These are phyloP conservation scores for Pezicula neosporulosa DNA, from an alignment of 2,329 filamentous ascomycete genomes.

Conservation along the genomic window DNA sequence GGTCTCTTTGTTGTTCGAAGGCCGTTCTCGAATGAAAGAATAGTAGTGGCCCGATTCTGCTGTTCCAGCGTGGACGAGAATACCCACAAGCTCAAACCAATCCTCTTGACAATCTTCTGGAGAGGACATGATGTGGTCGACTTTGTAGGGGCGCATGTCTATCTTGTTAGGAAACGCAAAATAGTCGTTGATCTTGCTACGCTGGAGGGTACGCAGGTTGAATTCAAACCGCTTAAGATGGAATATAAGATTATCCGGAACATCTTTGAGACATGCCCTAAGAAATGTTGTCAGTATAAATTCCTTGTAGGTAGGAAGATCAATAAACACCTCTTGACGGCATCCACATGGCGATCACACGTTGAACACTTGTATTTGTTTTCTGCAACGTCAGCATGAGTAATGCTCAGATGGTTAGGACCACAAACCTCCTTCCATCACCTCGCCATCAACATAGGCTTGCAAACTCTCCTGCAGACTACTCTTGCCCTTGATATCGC, in stretches of 20 bases:
- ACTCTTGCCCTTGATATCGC: slow-evolving; percentile 90
- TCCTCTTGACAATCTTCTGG: slow-evolving; percentile 58
- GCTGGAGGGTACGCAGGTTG: slow-evolving; percentile 70
- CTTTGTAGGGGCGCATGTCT: slow-evolving; percentile 85
- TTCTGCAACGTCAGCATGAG: slow-evolving; percentile 44
- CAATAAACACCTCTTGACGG: slow-evolving; percentile 71
- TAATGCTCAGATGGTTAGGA: slow-evolving; percentile 16
- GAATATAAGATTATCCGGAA: slow-evolving; percentile 92
- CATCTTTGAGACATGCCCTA: slow-evolving; percentile 84
- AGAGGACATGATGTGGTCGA: slow-evolving; percentile 73
- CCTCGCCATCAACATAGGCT: slow-evolving; percentile 93
- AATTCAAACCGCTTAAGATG: slow-evolving; percentile 89
- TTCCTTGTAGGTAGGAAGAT: slow-evolving; percentile 9
- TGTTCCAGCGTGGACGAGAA: slow-evolving; percentile 89
- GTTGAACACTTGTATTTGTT: slow-evolving; percentile 98
- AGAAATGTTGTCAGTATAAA: slow-evolving; percentile 4
- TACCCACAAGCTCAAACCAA: slow-evolving; percentile 88
- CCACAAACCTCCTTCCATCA: slow-evolving; percentile 78
- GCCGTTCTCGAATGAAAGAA: slow-evolving; percentile 84
- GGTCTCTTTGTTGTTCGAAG: slow-evolving; percentile 43
- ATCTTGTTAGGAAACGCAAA: slow-evolving; percentile 84
- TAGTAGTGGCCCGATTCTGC: slow-evolving; percentile 97
- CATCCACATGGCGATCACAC: slow-evolving; percentile 86
- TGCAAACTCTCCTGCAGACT: slow-evolving; percentile 82
- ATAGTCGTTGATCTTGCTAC: slow-evolving; percentile 92